Evolutionary conservation across 305 asterid species (phyloP).

Genomic region (Solanum hybrid): DNA sequence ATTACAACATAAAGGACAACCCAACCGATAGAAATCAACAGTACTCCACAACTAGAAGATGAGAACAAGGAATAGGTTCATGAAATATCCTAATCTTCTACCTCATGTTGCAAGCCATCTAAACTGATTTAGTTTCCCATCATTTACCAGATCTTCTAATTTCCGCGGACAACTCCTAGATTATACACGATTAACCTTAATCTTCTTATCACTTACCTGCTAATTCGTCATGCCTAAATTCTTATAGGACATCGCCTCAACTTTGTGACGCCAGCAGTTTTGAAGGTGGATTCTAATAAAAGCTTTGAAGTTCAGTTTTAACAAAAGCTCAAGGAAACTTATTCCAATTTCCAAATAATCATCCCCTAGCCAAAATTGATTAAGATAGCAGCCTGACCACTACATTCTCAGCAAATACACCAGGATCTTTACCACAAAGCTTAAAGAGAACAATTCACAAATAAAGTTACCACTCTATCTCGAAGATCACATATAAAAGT

Average conservation of each 20-base stretch:
- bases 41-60: neutral
- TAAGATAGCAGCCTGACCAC: neutral
- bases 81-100: neutral
- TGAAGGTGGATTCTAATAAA: neutral
- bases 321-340: neutral
- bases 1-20: neutral
- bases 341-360: neutral
- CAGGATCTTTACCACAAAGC: neutral
- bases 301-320: neutral
- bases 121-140: neutral
- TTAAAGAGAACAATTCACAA: neutral
- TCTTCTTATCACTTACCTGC: neutral
- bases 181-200: neutral
- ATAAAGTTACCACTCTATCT: neutral
- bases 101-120: neutral
- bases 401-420: neutral
- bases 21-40: neutral
- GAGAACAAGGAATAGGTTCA: neutral
- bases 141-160: neutral
- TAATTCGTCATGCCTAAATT: neutral
- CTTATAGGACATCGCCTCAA: neutral
- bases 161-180: neutral
- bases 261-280: neutral
- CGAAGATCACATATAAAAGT: neutral
- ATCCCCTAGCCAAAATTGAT: neutral